Evolutionary conservation across 2,329 filamentous ascomycete genomes (phyloP), one percentile per base, ranked within the genome.

Genomic region (Aureobasidium vineae): DNA sequence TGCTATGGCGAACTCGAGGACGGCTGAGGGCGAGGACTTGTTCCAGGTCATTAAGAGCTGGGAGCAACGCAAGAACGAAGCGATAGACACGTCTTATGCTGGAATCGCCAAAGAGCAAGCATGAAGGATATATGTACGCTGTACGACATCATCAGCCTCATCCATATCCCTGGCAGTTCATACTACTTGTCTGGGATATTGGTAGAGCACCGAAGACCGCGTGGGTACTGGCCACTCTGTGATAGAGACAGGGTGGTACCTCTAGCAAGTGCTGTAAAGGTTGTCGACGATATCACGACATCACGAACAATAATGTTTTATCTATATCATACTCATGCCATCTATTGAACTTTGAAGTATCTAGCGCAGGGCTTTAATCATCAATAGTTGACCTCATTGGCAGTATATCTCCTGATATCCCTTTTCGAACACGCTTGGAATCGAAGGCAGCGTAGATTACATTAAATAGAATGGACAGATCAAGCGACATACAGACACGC

Each of bases 201-300:
- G 4, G 3, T 26, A 10, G 11, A 47, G 43, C 43, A 47, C 21
- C 11, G 16, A 38, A 8, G 7, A 31, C 49, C 8, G 15, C 7
- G 5, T 23, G 31, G 2, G 8, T 23, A n/a, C 28, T 15, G 19
- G n/a, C 31, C 15, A 19, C 10, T 54, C 5, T 11, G 10, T 41
- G 4, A 15, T 5, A 11, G 13, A 21, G 31, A 8, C 53, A 56
- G 53, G 53, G 53, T 56, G 36, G 3, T n/a, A n/a, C 53, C 53
- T 11, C 2, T 16, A 28, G 23, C 53, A 28, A 41, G 21, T 41
- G n/a, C 36, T 41, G 36, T 41, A 8, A 56, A 23, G 36, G 23
- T 41, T 16, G 53, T 28, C 53, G 23, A 56, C 53, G 36, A 56
- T 41, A 41, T 56, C 6, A 56, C 21, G 53, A 56, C 33, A 26